A percentile compares a stretch with the other conserved stretches of the same genome.
phyloP scores from a whole-genome alignment of 176 grass and related monocot genomes.

The Urochloa ruziziensis region DNA sequence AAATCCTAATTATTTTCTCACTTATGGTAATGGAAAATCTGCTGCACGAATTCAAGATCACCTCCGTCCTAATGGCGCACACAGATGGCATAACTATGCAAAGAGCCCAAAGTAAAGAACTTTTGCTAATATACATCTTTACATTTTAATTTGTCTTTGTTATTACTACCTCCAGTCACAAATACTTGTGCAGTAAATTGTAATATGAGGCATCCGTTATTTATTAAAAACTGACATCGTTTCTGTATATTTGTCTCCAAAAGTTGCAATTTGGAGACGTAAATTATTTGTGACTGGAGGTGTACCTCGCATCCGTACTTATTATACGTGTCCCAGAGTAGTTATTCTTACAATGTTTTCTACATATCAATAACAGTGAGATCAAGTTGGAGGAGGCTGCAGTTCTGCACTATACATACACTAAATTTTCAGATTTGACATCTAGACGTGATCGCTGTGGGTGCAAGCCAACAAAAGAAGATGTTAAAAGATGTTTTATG shows the following conservation, averaged over 20 bases:
- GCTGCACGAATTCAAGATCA: slow-evolving; percentile 87
- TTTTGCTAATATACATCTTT: background rate
- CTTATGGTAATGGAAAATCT: slow-evolving; percentile 97
- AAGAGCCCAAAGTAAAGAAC: slow-evolving; percentile 72
- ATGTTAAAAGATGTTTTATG: slow-evolving; percentile 99
- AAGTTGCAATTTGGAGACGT: background rate
- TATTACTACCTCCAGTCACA: background rate
- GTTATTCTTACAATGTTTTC: slow-evolving; percentile 18
- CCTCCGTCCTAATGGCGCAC: slow-evolving; percentile 94
- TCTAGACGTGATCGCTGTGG: slow-evolving; percentile 95
- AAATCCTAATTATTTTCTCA: slow-evolving; percentile 97
- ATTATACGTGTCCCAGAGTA: background rate
- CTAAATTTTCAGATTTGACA: slow-evolving; percentile 96
- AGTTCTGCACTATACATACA: slow-evolving; percentile 94
- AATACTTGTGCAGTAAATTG: background rate
- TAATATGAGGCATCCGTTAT: background rate
- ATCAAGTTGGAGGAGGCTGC: slow-evolving; percentile 94
- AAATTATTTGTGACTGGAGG: background rate
- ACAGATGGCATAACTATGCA: slow-evolving; percentile 94
- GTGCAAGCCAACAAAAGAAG: slow-evolving; percentile 93
- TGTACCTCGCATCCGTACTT: background rate
- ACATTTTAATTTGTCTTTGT: background rate
- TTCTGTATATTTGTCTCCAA: background rate
- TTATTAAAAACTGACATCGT: background rate
- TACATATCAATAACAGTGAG: slow-evolving; percentile 47